Base-by-base conservation (phyloP, 225 moss, liverwort and hornwort species). In the Straminergon stramineum region DNA sequence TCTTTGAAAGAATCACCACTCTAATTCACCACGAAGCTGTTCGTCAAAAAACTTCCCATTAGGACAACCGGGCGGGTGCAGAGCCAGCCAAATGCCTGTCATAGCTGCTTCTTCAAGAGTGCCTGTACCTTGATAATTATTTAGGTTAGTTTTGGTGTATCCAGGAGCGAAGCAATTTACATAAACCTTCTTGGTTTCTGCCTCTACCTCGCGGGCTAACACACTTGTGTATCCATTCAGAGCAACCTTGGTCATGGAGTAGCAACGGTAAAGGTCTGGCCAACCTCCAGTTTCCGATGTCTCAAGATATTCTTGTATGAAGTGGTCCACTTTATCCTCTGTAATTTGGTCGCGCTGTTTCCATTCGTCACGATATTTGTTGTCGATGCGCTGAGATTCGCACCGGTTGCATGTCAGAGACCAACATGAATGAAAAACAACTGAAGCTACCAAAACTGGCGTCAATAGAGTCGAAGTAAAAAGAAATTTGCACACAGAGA, bases 21-120 rank as follows among this genome's bases (percentile, higher is more conserved):
- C 77, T 35, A 28, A 2, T 61, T 83, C 31, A 21, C 87, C 91
- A 10, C 64, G 61, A 15, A 21, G 20, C 35, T 79, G 73, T 28
- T 93, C 5, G 0, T 77, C 51, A 19, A 88, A 71, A 32, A 73
- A 90, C 23, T 91, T 86, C 27, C 90, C 90, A 41, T 87, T 85
- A 5, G 91, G 91, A 67, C 91, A 89, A 62, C 89, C 89, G 16
- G 89, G 88, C 7, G 88, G 86, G 79, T 90, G 90, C 62, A 91
- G 67, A 43, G 91, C 90, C 41, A 91, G 61, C 90, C 91, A 91
- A n/a, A 91, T 2, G 51, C 89, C 91, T 19, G 93, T 91, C 51
- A 78, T 20, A 48, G 74, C 91, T 51, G 58, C 93, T 75, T 62
- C 85, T 35, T 88, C 61, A 14, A 91, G n/a, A 19, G 91, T 88